Evolutionary conservation across 164 flowering plant genomes (phyloP), one percentile per base, ranked within the genome.

Genomic region (Nymphaea thermarum): DNA sequence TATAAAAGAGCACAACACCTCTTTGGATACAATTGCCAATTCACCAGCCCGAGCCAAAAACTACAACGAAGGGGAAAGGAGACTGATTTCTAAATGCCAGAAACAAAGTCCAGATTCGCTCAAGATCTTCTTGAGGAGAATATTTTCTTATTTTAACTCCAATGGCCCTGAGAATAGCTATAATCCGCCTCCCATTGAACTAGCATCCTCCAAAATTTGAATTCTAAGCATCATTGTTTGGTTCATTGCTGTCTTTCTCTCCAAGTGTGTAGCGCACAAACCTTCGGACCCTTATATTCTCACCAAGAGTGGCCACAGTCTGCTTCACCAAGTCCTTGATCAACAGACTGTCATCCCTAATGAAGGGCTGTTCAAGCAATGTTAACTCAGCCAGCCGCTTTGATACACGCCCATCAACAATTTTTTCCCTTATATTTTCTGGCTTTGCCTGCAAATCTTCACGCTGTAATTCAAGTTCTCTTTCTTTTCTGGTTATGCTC

Each of bases 311-410:
- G 47, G 99, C 96, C n/a, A 91, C 85, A 3, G 91, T 91, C 77
- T 91, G 99, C 80, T 88, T 95, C 66, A 90, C 93, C 80, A 91
- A 71, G 64, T 95, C 99, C 80, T 91, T 95, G 65, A 91, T 94
- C 66, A 91, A 72, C 55, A 91, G 1, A 43, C 80, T 76, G 63
- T 95, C 99, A 66, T 91, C 74, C 77, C 87, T 95, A 18, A 95
- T 87, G 76, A 85, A 95, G 2, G 96, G 87, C 73, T 95, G 99
- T 80, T 91, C 99, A 59, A 87, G 68, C 67, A 95, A 92, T 36
- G 88, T 88, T 42, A 95, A 85, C 79, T 95, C 97, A 43, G 95
- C 95, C 16, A 94, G 95, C 81, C 98, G 89, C 84, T 94, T 94
- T 42, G 91, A 74, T 60, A 95, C 62, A 71, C 99, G 77, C 42